Percentiles rank a stretch among this genome's conserved stretches.
Conservation (phyloP, 2,329 filamentous ascomycete species). For the Verticillium dahliae region DNA sequence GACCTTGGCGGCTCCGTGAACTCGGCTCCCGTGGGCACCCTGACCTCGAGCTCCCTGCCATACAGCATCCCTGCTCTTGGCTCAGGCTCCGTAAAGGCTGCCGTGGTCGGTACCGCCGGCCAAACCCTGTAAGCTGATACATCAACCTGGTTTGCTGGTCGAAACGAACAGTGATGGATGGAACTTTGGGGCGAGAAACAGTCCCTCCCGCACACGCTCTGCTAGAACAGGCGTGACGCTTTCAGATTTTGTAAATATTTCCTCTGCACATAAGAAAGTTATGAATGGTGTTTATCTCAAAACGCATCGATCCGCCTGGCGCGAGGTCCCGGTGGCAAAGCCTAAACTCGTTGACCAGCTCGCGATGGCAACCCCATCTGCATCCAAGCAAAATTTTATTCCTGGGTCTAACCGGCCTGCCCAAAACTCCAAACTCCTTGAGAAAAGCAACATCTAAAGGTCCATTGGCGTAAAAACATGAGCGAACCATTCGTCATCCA, state of each 20-base stretch:
- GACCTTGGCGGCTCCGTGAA: conserved; percentile 35
- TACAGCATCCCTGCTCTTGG: conserved; percentile 37
- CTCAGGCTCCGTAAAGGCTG: conserved; percentile 30
- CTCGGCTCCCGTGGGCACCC: conserved; percentile 37
- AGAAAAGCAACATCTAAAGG: conserved; percentile 1
- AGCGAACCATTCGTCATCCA: conserved; percentile 9
- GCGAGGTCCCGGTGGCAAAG: too few species aligned
- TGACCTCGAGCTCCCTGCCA: conserved; percentile 40
- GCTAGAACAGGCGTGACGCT: background rate
- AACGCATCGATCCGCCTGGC: background rate
- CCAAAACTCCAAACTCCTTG: too few species aligned
- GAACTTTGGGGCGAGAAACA: background rate
- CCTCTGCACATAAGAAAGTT: background rate
- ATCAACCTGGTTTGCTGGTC: background rate
- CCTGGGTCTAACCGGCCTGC: too few species aligned
- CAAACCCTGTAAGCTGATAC: conserved; percentile 17
- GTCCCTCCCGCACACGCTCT: background rate
- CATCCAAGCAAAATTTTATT: too few species aligned
- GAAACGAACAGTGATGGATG: background rate
- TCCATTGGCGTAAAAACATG: conserved; percentile 9
- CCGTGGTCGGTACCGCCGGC: conserved; percentile 27
- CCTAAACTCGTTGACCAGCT: too few species aligned
- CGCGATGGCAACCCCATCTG: too few species aligned
- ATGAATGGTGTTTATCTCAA: background rate
- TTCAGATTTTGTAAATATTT: background rate